Base-by-base conservation (phyloP, 2,329 filamentous ascomycete genomes). In the Monosporascus sp. region DNA sequence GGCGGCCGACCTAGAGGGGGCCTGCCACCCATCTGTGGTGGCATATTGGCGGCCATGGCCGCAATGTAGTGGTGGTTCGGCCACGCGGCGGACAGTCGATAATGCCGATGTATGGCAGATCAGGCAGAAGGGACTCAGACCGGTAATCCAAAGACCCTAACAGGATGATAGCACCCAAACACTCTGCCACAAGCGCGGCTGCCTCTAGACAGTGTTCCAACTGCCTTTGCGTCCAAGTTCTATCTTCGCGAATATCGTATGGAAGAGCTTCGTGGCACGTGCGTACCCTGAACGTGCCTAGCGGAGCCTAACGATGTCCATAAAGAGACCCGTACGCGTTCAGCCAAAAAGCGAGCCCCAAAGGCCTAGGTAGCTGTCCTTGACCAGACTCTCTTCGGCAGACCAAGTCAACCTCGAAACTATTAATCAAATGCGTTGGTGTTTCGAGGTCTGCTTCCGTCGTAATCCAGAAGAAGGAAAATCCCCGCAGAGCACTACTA, bases 11-110 rank as follows among this genome's bases (percentile, higher is more conserved):
- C 71, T 67, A 77, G 71, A 68, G 77, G 71, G 67, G 71, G 74
- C 59, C 69, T 72, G 56, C 69, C 71, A 65, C 70, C 74, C 78
- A 83, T 81, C 63, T 80, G 79, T 68, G 77, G 76, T 70, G 77
- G 76, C 71, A 83, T 78, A 61, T 81, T 82, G 65, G 77, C 79
- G 72, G 80, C 80, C 80, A 84, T 84, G 70, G 77, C 77, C 74
- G 76, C 76, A 60, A 54, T 17, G 53, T 53, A 51, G 54, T 48
- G 48, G 45, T 24, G 45, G 52, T 50, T 60, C 37, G 46, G 51
- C 63, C 58, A 56, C 55, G 52, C 54, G 51, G 51, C 50, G 37
- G 47, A 50, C 24, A 31, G 3, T n/a, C 15, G 26, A 28, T 17
- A n/a, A n/a, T 18, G 24, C 18, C 18, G 18, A 43, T 20, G 43